phyloP scores from a whole-genome alignment of 768 basidiomycete species.

The Scleroderma citrinum region DNA sequence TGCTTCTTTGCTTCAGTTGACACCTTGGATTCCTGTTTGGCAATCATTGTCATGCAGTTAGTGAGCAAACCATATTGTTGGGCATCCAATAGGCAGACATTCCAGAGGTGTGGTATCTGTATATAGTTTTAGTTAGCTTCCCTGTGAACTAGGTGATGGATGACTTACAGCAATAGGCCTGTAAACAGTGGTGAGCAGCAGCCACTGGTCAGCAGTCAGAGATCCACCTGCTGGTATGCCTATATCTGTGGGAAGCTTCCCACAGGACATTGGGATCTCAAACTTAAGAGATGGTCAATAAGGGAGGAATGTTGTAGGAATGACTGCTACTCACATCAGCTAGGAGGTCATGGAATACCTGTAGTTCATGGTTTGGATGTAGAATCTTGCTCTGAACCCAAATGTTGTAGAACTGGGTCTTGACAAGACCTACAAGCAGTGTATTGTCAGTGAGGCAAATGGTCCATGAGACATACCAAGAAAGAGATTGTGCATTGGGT shows the following conservation, averaged over 20 bases:
- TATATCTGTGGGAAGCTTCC: slow-evolving; percentile 19
- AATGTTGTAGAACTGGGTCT: slow-evolving; percentile 24
- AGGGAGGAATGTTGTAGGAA: too few relatives aligned
- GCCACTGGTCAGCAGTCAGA: slow-evolving; percentile 31
- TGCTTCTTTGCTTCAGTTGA: too few relatives aligned
- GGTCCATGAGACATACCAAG: slow-evolving; percentile 13
- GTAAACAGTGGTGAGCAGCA: slow-evolving; percentile 23
- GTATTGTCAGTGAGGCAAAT: too few relatives aligned
- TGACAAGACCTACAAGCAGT: slow-evolving; percentile 14
- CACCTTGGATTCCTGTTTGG: too few relatives aligned
- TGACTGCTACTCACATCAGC: not conserved
- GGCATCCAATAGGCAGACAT: too few relatives aligned
- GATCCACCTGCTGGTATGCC: slow-evolving; percentile 30
- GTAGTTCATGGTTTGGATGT: slow-evolving; percentile 1
- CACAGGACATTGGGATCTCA: not conserved
- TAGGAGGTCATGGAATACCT: not conserved
- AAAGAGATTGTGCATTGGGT: slow-evolving; percentile 32
- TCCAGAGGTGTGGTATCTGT: too few relatives aligned
- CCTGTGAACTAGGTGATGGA: too few relatives aligned
- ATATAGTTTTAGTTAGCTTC: too few relatives aligned
- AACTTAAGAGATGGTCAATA: too few relatives aligned
- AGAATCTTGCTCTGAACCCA: slow-evolving; percentile 21
- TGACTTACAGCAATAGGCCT: slow-evolving; percentile 22
- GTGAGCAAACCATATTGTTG: too few relatives aligned
- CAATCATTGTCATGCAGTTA: too few relatives aligned